phyloP scores from a whole-genome alignment of 2,329 filamentous ascomycete genomes.

The Intubia oerlemansii region DNA sequence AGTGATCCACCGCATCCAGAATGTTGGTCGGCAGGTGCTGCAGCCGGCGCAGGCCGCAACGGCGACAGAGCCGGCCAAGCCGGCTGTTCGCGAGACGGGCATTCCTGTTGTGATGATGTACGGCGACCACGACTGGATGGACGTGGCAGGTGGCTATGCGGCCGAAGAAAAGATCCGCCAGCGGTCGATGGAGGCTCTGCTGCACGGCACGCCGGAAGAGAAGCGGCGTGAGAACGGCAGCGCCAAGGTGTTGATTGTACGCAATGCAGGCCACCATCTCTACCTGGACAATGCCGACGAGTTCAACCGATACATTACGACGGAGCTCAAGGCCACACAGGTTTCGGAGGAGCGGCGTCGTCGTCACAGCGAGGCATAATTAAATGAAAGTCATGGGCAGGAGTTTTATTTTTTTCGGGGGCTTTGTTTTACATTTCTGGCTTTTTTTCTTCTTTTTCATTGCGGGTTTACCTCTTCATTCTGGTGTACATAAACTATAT shows the following conservation, averaged over 20 bases:
- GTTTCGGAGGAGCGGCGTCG: too few relatives aligned
- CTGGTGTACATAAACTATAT: too few relatives aligned
- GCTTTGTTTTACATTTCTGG: too few relatives aligned
- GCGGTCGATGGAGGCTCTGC: conserved; percentile 37
- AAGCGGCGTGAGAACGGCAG: conserved; percentile 52
- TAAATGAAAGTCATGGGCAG: too few relatives aligned
- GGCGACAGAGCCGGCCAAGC: conserved; percentile 9
- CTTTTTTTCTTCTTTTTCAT: too few relatives aligned
- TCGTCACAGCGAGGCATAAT: too few relatives aligned
- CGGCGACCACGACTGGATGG: conserved; percentile 98
- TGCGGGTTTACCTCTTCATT: too few relatives aligned
- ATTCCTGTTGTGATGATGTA: conserved; percentile 86
- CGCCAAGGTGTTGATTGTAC: conserved; percentile 62
- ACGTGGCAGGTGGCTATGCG: conserved; percentile 64
- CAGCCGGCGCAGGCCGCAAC: conserved; percentile 10
- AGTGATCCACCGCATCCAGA: conserved; percentile 67
- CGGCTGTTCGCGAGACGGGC: conserved; percentile 32
- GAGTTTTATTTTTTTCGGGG: too few relatives aligned
- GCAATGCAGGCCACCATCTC: conserved; percentile 35
- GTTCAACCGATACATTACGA: conserved; percentile 30
- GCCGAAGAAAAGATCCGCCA: conserved; percentile 60
- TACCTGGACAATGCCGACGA: conserved; percentile 37
- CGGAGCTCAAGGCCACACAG: conserved; percentile 22
- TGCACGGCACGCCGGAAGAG: conserved; percentile 44
- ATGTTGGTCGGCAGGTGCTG: conserved; percentile 55